A percentile compares a stretch with the other conserved stretches of the same genome.
Evolutionary conservation across 495 filamentous ascomycete genomes (phyloP).

Genomic region (Aspergillus bertholletiae): DNA sequence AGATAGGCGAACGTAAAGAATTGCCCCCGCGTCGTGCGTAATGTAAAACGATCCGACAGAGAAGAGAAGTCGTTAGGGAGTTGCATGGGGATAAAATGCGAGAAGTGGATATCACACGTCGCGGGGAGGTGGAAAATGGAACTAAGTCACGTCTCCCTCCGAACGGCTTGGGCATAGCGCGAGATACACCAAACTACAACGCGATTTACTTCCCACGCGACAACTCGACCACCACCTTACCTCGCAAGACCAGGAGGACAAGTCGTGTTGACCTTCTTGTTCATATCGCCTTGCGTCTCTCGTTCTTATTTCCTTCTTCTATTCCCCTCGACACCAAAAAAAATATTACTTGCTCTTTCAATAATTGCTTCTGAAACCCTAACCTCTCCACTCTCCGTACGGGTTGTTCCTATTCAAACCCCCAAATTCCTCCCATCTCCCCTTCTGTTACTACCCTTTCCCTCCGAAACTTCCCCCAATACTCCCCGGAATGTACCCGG

Average conservation of each 20-base stretch:
- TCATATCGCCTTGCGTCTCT: background rate
- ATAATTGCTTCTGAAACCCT: background rate
- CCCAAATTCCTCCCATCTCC: slow-evolving; percentile 2
- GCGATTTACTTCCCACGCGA: background rate
- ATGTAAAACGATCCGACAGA: background rate
- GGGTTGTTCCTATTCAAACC: slow-evolving; percentile 1
- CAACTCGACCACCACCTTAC: background rate
- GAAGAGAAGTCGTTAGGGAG: background rate
- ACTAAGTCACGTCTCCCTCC: background rate
- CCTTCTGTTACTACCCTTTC: background rate
- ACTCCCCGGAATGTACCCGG: slow-evolving; percentile 25
- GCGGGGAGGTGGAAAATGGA: background rate
- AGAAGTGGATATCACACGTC: slow-evolving; percentile 1
- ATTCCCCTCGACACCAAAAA: background rate
- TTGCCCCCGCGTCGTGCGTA: too few relatives aligned
- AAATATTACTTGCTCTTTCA: background rate
- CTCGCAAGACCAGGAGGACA: background rate
- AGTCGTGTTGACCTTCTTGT: background rate
- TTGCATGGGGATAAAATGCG: background rate
- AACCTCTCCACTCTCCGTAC: background rate
- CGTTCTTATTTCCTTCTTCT: background rate
- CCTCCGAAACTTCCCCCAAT: background rate
- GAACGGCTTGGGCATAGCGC: background rate
- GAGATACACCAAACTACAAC: background rate
- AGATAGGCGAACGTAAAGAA: too few relatives aligned